These are phyloP conservation scores for Penicillium sp. DNA, from an alignment of 2,329 filamentous ascomycete species.

Conservation along the genomic window DNA sequence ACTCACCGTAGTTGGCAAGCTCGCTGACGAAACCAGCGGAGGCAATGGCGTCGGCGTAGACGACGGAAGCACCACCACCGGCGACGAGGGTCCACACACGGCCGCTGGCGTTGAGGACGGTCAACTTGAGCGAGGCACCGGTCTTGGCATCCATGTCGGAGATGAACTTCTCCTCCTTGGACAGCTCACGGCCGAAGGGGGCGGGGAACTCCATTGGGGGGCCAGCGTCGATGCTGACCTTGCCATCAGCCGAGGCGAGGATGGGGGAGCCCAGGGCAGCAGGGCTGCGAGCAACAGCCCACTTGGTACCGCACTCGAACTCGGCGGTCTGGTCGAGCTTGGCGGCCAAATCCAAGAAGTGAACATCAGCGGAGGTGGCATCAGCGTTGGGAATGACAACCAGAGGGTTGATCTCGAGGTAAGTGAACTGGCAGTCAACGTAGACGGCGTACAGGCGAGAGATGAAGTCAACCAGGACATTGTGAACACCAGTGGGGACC, in stretches of 20 bases:
- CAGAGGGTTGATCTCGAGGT: conserved; percentile 99
- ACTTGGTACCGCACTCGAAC: conserved; percentile 98
- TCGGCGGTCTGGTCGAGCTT: conserved; percentile 99
- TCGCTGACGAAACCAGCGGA: conserved; percentile 92
- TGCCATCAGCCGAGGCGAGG: conserved; percentile 62
- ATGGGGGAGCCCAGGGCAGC: conserved; percentile 80
- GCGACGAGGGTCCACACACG: conserved; percentile 98
- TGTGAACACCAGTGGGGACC: conserved; percentile 92
- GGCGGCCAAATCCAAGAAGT: conserved; percentile 97
- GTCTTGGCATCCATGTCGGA: conserved; percentile 99
- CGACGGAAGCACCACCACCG: conserved; percentile 98
- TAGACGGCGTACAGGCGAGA: conserved; percentile 97
- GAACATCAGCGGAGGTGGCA: conserved; percentile 85
- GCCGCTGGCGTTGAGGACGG: conserved; percentile 85
- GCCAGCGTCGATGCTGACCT: conserved; percentile 91
- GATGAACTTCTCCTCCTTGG: conserved; percentile 99
- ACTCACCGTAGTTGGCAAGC: conserved; percentile 99
- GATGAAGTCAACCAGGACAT: conserved; percentile 99
- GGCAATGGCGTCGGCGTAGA: conserved; percentile 98
- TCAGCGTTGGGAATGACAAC: conserved; percentile 95
- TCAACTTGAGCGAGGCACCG: conserved; percentile 96
- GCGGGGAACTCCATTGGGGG: conserved; percentile 99
- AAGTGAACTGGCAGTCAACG: conserved; percentile 99
- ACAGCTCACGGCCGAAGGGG: conserved; percentile 96
- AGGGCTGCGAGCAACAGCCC: conserved; percentile 91